Conservation (phyloP, 352 stramenopile species). For the Phytophthora macrochlamydospora region DNA sequence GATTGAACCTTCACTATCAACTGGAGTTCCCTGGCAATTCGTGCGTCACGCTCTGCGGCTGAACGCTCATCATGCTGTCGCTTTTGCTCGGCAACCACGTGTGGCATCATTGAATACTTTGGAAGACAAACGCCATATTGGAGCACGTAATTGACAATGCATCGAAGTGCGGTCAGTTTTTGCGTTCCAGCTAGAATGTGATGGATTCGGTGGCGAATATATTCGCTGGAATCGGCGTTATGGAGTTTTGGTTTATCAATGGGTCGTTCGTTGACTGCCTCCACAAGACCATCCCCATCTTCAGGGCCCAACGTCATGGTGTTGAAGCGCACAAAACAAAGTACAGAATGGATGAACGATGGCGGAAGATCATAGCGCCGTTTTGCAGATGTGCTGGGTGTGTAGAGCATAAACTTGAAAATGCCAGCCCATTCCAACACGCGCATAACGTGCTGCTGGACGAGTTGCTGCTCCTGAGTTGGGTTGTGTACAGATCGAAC, state of each 20-base stretch:
- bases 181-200: slow-evolving; percentile 20
- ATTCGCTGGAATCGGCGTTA: background rate
- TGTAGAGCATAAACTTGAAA: slow-evolving; percentile 51
- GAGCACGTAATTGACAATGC: slow-evolving; percentile 46
- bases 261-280: background rate
- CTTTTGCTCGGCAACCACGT: slow-evolving; percentile 35
- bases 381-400: slow-evolving; percentile 29
- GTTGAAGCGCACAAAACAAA: slow-evolving; percentile 38
- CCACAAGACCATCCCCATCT: slow-evolving; percentile 1
- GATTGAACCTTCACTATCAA: slow-evolving; percentile 44
- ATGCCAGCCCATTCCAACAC: slow-evolving; percentile 38
- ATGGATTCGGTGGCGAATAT: slow-evolving; percentile 9
- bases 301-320: slow-evolving; percentile 18
- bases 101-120: slow-evolving; percentile 44
- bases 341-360: slow-evolving; percentile 39
- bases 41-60: background rate
- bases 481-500: slow-evolving; percentile 6
- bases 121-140: slow-evolving; percentile 30
- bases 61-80: slow-evolving; percentile 1
- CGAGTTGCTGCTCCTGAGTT: background rate
- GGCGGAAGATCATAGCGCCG: slow-evolving; percentile 44
- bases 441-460: slow-evolving; percentile 26
- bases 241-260: background rate
- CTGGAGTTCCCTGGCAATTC: slow-evolving; percentile 18
- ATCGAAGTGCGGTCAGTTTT: slow-evolving; percentile 29